Base-by-base conservation (phyloP, 305 asterid genomes). In the Striga hermonthica region DNA sequence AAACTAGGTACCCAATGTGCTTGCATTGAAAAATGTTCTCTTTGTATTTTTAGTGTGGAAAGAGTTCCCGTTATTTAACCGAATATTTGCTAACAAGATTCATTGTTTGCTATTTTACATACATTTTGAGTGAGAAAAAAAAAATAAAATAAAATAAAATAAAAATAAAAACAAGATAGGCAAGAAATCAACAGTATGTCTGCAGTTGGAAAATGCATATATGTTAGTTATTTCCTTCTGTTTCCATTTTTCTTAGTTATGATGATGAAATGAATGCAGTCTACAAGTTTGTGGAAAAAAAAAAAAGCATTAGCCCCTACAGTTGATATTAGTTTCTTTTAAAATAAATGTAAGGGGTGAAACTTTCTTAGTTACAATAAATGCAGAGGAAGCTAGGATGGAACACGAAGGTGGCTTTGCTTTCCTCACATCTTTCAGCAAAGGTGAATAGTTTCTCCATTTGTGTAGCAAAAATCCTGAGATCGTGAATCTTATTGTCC, bases 401-500 rank as follows among this genome's bases (percentile, higher is more conserved):
- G 79, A 53, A 83, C 81, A 81, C 57, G 79, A 60, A 38, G 69
- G 63, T 43, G 76, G 34, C 41, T 62, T 48, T 6, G 36, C 28
- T 56, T 66, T 65, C 59, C 62, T 72, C 31, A 34, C 48, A 36
- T 59, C 56, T 57, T 64, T 71, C 14, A 78, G 73, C 59, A 72
- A 53, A 3, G 80, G 59, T 49, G 75, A 65, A 62, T 75, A 86
- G 8, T 50, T 80, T 70, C 41, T 81, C 93, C 93, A 86, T 43
- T 86, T 80, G 0, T 81, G 59, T 9, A 86, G 74, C 71, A 76
- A 60, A 60, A 43, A 86, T 75, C 68, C 72, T 79, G 8, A 86
- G 79, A 62, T 83, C 90, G 43, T 81, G 86, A 34, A 86, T 75
- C 66, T 86, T 83, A 53, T 80, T 83, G 31, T 73, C 83, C 73